phyloP scores from a whole-genome alignment of 257 asterid genomes.

The Solanum stenotomum region DNA sequence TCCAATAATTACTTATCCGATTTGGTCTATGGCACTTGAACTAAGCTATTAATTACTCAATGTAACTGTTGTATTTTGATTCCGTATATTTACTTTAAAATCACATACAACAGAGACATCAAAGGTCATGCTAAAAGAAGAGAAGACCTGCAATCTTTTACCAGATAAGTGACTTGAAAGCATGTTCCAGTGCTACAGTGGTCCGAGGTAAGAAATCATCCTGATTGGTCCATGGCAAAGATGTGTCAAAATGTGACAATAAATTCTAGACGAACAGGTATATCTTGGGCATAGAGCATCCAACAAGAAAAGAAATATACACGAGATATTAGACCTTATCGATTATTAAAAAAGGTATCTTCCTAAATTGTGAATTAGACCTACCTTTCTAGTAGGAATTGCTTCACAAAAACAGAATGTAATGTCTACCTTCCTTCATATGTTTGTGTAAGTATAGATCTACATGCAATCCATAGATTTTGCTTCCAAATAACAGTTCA shows the following conservation, averaged over 20 bases:
- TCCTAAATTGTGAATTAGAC: neutral
- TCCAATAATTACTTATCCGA: neutral
- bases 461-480: neutral
- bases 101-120: neutral
- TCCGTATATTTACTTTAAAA: neutral
- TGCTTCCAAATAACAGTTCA: neutral
- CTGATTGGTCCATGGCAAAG: constrained; percentile 30
- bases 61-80: neutral
- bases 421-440: neutral
- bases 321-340: neutral
- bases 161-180: constrained; percentile 91
- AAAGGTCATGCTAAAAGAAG: constrained; percentile 20
- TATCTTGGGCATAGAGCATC: neutral
- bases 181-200: constrained; percentile 73
- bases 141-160: constrained; percentile 60
- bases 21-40: neutral
- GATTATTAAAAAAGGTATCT: neutral
- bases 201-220: constrained; percentile 99
- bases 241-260: neutral
- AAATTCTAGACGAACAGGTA: neutral
- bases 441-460: neutral
- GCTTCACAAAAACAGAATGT: neutral
- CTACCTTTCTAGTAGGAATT: neutral
- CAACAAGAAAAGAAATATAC: neutral
- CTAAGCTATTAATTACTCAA: neutral